Conservation (phyloP, 805 yeast genomes). For the Zygosaccharomyces kombuchaensis region DNA sequence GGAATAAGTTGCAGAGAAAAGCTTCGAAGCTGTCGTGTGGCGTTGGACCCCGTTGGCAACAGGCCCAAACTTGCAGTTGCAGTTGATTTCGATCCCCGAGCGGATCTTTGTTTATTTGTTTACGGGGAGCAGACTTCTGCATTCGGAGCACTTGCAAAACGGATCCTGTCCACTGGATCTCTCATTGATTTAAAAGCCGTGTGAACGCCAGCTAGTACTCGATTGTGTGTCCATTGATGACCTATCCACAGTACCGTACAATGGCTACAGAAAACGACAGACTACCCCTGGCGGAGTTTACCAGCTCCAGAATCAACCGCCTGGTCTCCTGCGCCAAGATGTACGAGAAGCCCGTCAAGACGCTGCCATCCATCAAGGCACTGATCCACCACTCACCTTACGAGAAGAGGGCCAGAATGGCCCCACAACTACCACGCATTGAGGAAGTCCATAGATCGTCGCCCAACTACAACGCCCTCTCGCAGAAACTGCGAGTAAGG, state of each 20-base stretch:
- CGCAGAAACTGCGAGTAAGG: conserved; percentile 42
- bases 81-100: not conserved
- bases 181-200: conserved; percentile 1
- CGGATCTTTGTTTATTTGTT: conserved; percentile 6
- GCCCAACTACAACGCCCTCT: conserved; percentile 14
- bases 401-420: conserved; percentile 4
- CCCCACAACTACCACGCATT: conserved; percentile 3
- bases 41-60: not conserved
- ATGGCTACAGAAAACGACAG: conserved; percentile 24
- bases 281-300: conserved; percentile 27
- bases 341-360: conserved; percentile 3
- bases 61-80: not conserved
- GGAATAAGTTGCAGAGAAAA: not conserved
- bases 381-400: conserved; percentile 14
- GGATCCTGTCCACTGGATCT: not conserved
- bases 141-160: conserved; percentile 4
- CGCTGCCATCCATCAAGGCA: conserved; percentile 23
- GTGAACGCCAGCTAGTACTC: not conserved
- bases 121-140: conserved; percentile 6
- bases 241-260: not conserved
- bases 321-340: conserved; percentile 6
- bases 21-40: conserved; percentile 1
- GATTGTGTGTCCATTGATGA: not conserved
- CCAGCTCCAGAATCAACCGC: conserved; percentile 26
- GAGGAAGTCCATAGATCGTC: not conserved